Evolutionary conservation across 441 rosid genomes (phyloP), one percentile per base, ranked within the genome.

Genomic region (Populus hybrid): DNA sequence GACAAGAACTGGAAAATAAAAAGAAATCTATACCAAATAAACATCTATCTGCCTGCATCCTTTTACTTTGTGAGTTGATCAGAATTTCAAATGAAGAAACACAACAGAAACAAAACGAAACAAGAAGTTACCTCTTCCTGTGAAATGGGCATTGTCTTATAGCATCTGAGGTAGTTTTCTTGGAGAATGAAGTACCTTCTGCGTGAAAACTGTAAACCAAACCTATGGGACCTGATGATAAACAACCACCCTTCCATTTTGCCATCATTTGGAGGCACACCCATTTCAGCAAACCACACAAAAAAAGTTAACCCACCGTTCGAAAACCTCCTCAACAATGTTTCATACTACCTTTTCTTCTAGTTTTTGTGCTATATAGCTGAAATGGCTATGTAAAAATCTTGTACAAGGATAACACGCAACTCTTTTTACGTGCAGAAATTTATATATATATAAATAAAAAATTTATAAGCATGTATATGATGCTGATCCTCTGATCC

Each of bases 241-340:
- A 89, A 91, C 34, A 94, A 84, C 99, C 99, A 96, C 24, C 98
- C 99, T 70, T 92, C 98, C 92, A 92, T 91, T 82, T 81, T 89
- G 23, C 83, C 87, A 65, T 85, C 92, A 46, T 70, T 74, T 77
- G 75, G 79, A 8, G 83, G 5, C 78, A 83, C 42, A 78, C 82
- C 87, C 91, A 87, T 87, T 73, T 78, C 71, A 70, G 14, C 57
- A 53, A 70, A 64, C 64, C 46, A 71, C 72, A 75, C 28, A 21
- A 34, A 67, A 38, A 70, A 7, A n/a, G 30, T 18, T 42, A 14
- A 16, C 65, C 4, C 32, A 30, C 65, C 65, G 7, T 59, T 59
- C 65, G 8, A 59, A 59, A 59, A 59, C 65, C 26, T 59, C 8
- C 65, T n/a, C 11, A 59, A n/a, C 11, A n/a, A 59, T 59, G 65